Percentiles rank a stretch among this genome's conserved stretches.
phyloP scores from a whole-genome alignment of 2,329 filamentous ascomycete species.

The Aschersonia sp. region DNA sequence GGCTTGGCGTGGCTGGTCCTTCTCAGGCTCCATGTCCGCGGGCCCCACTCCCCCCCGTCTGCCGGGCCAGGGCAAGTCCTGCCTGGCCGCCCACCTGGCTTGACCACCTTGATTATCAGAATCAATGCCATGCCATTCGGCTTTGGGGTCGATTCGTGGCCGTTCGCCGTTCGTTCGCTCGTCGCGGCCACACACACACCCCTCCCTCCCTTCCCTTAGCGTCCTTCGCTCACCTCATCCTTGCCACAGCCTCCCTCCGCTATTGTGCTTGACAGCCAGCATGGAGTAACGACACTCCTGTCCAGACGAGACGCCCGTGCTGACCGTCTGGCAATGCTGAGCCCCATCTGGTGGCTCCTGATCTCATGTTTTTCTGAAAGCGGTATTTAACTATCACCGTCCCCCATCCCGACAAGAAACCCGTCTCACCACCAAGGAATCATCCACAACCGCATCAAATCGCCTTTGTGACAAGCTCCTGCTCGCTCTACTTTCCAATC shows the following conservation, averaged over 20 bases:
- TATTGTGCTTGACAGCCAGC: not conserved
- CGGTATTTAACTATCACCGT: slow-evolving; percentile 7
- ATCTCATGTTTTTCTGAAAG: not conserved
- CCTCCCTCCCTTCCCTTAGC: not conserved
- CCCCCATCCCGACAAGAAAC: not conserved
- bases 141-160: not conserved
- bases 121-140: not conserved
- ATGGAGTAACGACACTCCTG: not conserved
- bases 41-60: not conserved
- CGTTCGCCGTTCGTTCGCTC: not conserved
- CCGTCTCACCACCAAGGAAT: not conserved
- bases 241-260: not conserved
- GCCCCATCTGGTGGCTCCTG: not conserved
- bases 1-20: not conserved
- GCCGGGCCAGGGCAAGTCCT: not conserved
- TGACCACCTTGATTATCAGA: not conserved
- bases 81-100: not conserved
- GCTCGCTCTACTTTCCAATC: slow-evolving; percentile 32
- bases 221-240: not conserved
- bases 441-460: not conserved
- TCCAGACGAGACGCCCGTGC: not conserved
- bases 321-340: not conserved
- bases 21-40: not conserved
- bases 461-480: slow-evolving; percentile 15
- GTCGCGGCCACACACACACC: not conserved